Evolutionary conservation across 768 basidiomycete species (phyloP).

Genomic region (Phanerodontia chrysosporium): DNA sequence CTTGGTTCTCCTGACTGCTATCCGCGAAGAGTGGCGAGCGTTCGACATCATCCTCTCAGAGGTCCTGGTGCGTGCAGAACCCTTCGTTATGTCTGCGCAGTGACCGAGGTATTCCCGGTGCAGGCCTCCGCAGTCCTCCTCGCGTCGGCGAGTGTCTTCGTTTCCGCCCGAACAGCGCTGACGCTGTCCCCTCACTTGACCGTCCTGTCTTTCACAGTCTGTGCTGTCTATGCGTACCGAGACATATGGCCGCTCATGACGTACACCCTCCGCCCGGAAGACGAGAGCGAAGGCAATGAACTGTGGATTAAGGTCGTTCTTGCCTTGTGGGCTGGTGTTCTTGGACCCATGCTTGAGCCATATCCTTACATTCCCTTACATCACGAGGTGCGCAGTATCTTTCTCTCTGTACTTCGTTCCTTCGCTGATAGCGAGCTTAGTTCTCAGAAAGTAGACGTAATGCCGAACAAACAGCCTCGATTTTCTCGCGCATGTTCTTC

Average conservation of each 20-base stretch:
- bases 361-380: slow-evolving; percentile 32
- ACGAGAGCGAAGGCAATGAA: slow-evolving; percentile 25
- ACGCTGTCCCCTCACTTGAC: background rate
- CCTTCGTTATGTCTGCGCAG: background rate
- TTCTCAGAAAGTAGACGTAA: slow-evolving; percentile 17
- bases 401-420: no score
- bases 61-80: background rate
- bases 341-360: slow-evolving; percentile 33
- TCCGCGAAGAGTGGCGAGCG: background rate
- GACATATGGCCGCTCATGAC: slow-evolving; percentile 34
- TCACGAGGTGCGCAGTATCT: slow-evolving; percentile 18
- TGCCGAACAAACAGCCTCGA: slow-evolving; percentile 40
- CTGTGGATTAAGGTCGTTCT: slow-evolving; percentile 34
- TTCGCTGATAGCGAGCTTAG: background rate
- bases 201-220: background rate
- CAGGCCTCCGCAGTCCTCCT: slow-evolving; percentile 4
- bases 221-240: slow-evolving; percentile 28
- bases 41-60: background rate
- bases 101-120: background rate
- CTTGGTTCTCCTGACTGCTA: background rate
- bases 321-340: slow-evolving; percentile 26
- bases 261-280: slow-evolving; percentile 27
- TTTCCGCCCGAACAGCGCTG: background rate
- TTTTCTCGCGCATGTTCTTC: slow-evolving; percentile 33
- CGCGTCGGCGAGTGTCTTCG: background rate